Evolutionary conservation across 257 asterid genomes (phyloP), one percentile per base, ranked within the genome.

Genomic region (Solanum ossicruentum): DNA sequence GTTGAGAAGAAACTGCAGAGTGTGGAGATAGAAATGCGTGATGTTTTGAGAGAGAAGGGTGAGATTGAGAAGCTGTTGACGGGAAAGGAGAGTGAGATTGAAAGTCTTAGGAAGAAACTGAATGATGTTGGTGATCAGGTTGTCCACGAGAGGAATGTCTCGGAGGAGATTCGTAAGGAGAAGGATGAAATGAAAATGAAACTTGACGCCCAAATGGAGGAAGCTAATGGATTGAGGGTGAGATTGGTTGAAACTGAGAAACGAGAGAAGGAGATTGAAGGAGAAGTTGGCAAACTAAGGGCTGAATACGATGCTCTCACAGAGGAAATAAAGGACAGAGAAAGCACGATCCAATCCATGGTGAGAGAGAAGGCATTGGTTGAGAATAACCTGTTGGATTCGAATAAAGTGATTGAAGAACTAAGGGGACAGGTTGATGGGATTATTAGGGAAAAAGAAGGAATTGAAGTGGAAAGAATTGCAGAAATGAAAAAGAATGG

Each of bases 161-260:
- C 90, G 10, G 81, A 63, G 81, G 80, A 78, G 39, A 84, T 87
- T 85, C 55, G 85, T 11, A 28, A 70, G 6, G 93, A 92, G 75
- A 93, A 91, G 89, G 94, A 95, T 86, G 96, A 52, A 51, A 72
- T 89, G 61, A 85, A 18, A 82, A 86, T 45, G 49, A 86, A 84
- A 77, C 88, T 93, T 21, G 93, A 88, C 39, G 9, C n/a, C 69
- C 84, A 90, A 80, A 87, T 87, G 36, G 67, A 82, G 71, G 93
- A 92, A 87, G 57, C 87, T 17, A 80, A 85, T 32, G 89, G 28
- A 6, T 78, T 95, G 88, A 87, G 84, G 51, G 82, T 18, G 18
- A 82, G 83, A 12, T 58, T 94, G 90, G 26, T 83, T 75, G 92
- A 91, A 80, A 45, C 84, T 45, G 95, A 90, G 90, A 87, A 57